Evolutionary conservation across 495 filamentous ascomycete species (phyloP).

Genomic region (Penicillium coffeae): DNA sequence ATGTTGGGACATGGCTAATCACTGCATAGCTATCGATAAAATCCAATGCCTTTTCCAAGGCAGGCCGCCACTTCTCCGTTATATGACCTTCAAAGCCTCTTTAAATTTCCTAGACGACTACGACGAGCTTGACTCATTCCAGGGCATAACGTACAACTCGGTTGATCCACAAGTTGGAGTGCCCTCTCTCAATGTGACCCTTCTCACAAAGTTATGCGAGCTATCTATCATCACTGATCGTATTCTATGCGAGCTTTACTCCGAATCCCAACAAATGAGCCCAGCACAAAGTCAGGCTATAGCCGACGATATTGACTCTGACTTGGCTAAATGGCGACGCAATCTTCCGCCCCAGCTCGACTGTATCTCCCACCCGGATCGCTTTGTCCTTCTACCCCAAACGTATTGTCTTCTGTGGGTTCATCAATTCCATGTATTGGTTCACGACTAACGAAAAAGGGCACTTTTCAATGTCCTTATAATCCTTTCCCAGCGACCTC

Average conservation of each 20-base stretch:
- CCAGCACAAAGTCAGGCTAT: conserved; percentile 13
- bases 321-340: conserved; percentile 22
- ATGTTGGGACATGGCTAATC: no score
- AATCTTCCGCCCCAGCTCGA: conserved; percentile 22
- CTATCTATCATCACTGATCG: conserved; percentile 30
- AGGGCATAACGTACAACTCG: conserved; percentile 20
- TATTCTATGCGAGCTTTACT: conserved; percentile 28
- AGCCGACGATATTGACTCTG: conserved; percentile 18
- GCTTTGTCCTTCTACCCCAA: conserved; percentile 17
- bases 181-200: conserved; percentile 27
- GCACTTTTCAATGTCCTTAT: conserved; percentile 28
- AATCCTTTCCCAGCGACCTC: conserved; percentile 27
- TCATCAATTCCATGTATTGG: background rate
- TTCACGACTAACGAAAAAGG: conserved; percentile 8
- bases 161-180: conserved; percentile 3
- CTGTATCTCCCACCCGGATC: conserved; percentile 15
- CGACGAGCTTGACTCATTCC: conserved; percentile 32
- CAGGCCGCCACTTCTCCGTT: conserved; percentile 26
- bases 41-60: conserved; percentile 36
- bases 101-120: conserved; percentile 30
- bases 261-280: conserved; percentile 20
- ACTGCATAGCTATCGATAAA: conserved; percentile 30
- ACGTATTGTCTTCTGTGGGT: conserved; percentile 24
- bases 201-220: conserved; percentile 28
- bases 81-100: conserved; percentile 25